These are phyloP conservation scores for Cystobasidiaceae sp. DNA, from an alignment of 1,284 basidiomycete genomes.

Conservation along the genomic window DNA sequence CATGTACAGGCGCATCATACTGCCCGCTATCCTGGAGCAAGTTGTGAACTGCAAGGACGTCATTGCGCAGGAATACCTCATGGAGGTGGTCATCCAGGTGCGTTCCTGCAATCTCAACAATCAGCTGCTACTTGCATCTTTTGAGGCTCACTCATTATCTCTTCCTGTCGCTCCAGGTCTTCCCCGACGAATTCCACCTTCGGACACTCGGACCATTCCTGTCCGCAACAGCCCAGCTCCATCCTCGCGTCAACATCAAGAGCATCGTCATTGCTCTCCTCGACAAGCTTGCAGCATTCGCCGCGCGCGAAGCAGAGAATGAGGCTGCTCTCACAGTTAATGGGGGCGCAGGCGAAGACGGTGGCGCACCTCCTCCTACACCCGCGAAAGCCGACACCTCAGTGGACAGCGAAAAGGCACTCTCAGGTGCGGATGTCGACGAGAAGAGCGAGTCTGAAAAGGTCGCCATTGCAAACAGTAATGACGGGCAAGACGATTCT, in stretches of 20 bases:
- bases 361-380: constrained; percentile 36
- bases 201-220: constrained; percentile 88
- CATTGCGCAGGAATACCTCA: constrained; percentile 93
- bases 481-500: constrained; percentile 46
- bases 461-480: constrained; percentile 14
- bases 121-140: neutral
- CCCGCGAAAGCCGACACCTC: constrained; percentile 42
- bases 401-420: constrained; percentile 16
- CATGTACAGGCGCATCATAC: constrained; percentile 74
- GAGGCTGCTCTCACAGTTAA: constrained; percentile 87
- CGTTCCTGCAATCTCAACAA: constrained; percentile 31
- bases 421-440: neutral
- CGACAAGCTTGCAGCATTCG: constrained; percentile 88
- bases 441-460: constrained; percentile 1
- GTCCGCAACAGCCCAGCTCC: constrained; percentile 83
- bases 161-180: constrained; percentile 58
- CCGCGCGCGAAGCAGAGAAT: constrained; percentile 84
- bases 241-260: constrained; percentile 95
- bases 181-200: constrained; percentile 93
- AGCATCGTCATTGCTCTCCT: constrained; percentile 91
- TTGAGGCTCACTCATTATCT: neutral
- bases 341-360: constrained; percentile 72
- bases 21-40: constrained; percentile 86
- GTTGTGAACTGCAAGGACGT: constrained; percentile 95
- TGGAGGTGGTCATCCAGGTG: constrained; percentile 96